Percentiles rank a stretch among this genome's conserved stretches.
phyloP scores from a whole-genome alignment of 73 alveolate genomes.

The Blepharisma stoltei region DNA sequence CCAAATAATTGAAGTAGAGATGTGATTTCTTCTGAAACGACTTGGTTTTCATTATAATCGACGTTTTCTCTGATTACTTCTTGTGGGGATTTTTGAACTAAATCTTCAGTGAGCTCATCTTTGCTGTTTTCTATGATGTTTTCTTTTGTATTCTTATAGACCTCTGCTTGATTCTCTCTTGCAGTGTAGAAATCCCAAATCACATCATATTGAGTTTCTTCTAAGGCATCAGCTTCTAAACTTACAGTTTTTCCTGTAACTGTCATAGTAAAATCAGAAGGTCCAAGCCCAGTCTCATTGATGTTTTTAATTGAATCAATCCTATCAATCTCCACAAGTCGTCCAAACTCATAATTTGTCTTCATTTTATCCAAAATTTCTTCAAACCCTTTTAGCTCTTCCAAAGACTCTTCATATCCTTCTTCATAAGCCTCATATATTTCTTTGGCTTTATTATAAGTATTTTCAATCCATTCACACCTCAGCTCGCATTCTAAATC shows the following conservation, averaged over 20 bases:
- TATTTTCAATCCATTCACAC: not conserved
- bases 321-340: not conserved
- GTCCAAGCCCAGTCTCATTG: slow-evolving; percentile 20
- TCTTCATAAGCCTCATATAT: not conserved
- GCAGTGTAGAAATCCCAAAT: not conserved
- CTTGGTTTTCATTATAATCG: not conserved
- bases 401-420: slow-evolving; percentile 1
- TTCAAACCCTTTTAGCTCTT: not conserved
- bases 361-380: not conserved
- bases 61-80: not conserved
- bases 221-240: not conserved
- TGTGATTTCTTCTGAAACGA: too few species aligned
- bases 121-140: not conserved
- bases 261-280: not conserved
- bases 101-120: not conserved
- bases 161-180: not conserved
- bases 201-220: not conserved
- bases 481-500: not conserved
- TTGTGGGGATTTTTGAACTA: not conserved
- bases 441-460: not conserved
- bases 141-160: not conserved
- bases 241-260: not conserved
- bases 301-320: not conserved
- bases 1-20: too few species aligned
- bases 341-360: not conserved